Evolutionary conservation across 2,329 filamentous ascomycete genomes (phyloP).

Genomic region (Paradendryphiella salina): DNA sequence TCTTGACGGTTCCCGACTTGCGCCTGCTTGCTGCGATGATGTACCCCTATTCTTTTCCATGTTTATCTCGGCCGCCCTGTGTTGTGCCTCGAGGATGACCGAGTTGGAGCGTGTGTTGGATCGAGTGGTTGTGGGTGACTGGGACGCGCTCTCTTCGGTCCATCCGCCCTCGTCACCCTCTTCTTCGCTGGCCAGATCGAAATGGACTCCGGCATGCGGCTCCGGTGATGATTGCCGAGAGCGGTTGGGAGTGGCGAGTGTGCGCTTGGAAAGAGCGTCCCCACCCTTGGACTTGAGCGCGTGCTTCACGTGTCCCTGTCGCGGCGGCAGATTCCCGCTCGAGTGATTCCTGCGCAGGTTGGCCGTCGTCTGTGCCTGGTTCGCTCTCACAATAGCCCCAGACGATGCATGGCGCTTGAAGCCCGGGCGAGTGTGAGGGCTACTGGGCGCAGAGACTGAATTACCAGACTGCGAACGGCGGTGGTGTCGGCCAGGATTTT

Average conservation of each 20-base stretch:
- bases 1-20: constrained; percentile 13
- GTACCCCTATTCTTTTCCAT: constrained; percentile 31
- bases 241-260: constrained; percentile 36
- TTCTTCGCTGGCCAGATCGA: constrained; percentile 44
- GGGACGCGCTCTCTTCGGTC: constrained; percentile 50
- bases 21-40: constrained; percentile 15
- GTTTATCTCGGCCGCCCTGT: constrained; percentile 29
- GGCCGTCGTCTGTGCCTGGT: constrained; percentile 40
- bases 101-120: constrained; percentile 49
- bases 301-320: constrained; percentile 47
- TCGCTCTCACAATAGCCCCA: constrained; percentile 42
- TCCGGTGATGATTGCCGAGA: constrained; percentile 42
- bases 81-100: constrained; percentile 43
- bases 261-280: constrained; percentile 34
- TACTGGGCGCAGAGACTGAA: constrained; percentile 42
- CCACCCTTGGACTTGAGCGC: constrained; percentile 45
- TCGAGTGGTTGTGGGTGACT: constrained; percentile 48
- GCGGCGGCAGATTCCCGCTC: constrained; percentile 52
- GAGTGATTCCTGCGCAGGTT: constrained; percentile 50
- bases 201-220: constrained; percentile 47
- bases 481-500: constrained; percentile 39
- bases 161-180: constrained; percentile 45
- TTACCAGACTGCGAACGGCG: constrained; percentile 46
- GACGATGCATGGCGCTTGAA: constrained; percentile 52
- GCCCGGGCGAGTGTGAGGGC: constrained; percentile 40